Conservation (phyloP, 1,139 yeast genomes). For the Pneumocystis canis region DNA sequence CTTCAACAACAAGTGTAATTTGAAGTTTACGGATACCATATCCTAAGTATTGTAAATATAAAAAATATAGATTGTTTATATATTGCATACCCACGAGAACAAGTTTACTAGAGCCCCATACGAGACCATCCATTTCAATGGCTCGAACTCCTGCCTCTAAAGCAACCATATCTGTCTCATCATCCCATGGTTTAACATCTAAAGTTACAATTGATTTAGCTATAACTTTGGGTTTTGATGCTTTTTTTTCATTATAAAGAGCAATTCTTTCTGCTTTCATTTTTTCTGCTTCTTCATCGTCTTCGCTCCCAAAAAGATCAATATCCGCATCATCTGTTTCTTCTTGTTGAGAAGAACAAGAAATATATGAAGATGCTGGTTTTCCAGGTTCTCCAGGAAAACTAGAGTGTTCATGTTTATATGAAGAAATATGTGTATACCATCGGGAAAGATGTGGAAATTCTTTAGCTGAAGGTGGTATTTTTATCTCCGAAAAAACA, state of each 20-base stretch:
- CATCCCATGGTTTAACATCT: conserved; percentile 99
- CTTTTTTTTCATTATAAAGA: conserved; percentile 93
- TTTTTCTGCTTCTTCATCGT: conserved; percentile 91
- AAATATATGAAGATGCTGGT: conserved; percentile 36
- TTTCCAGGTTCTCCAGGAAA: conserved; percentile 28
- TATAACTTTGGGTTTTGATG: conserved; percentile 94
- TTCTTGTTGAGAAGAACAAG: conserved; percentile 40
- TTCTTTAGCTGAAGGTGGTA: conserved; percentile 36
- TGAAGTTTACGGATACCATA: conserved; percentile 99
- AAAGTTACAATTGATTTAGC: conserved; percentile 94
- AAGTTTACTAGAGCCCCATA: conserved; percentile 97
- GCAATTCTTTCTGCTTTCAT: conserved; percentile 94
- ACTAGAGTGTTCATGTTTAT: conserved; percentile 55
- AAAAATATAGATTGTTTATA: neutral
- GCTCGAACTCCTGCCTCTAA: conserved; percentile 73
- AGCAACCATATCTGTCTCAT: conserved; percentile 88
- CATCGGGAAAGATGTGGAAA: conserved; percentile 95
- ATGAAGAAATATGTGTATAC: conserved; percentile 94
- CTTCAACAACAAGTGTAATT: conserved; percentile 96
- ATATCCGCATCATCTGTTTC: conserved; percentile 79
- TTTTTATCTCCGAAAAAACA: conserved; percentile 83
- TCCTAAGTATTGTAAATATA: neutral
- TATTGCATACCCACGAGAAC: conserved; percentile 62
- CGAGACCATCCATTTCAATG: conserved; percentile 78
- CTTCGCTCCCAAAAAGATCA: conserved; percentile 85